phyloP scores from a whole-genome alignment of 2,329 filamentous ascomycete species.

The Byssochlamys sp. region DNA sequence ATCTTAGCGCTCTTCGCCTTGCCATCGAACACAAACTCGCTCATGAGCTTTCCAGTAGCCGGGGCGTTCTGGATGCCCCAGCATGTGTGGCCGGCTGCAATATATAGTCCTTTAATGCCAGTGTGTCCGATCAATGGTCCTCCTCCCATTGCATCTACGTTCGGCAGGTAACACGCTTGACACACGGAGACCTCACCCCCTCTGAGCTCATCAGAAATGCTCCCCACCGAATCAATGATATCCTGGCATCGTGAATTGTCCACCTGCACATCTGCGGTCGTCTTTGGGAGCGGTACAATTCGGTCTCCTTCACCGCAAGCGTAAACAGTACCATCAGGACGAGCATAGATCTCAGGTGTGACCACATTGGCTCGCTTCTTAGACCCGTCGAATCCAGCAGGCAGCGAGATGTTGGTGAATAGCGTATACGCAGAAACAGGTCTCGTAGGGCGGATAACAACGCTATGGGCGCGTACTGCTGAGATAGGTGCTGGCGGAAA shows the following conservation, averaged over 20 bases:
- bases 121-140: constrained; percentile 72
- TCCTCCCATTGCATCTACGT: constrained; percentile 49
- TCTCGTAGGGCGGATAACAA: constrained; percentile 49
- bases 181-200: constrained; percentile 60
- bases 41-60: constrained; percentile 71
- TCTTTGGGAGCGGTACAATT: constrained; percentile 61
- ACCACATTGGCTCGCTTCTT: constrained; percentile 52
- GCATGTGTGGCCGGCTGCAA: constrained; percentile 87
- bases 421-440: constrained; percentile 42
- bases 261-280: constrained; percentile 63
- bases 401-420: constrained; percentile 77
- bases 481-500: constrained; percentile 49
- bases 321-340: constrained; percentile 82
- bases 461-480: constrained; percentile 53
- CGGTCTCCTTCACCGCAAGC: constrained; percentile 86
- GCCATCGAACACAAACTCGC: constrained; percentile 69
- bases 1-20: constrained; percentile 58
- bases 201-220: constrained; percentile 49
- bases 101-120: constrained; percentile 60
- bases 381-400: constrained; percentile 48
- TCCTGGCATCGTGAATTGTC: constrained; percentile 74
- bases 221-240: constrained; percentile 65
- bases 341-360: constrained; percentile 85
- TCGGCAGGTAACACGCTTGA: constrained; percentile 90
- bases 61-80: constrained; percentile 98